Base-by-base conservation (phyloP, 352 stramenopile genomes). In the Globisporangium barbulae region DNA sequence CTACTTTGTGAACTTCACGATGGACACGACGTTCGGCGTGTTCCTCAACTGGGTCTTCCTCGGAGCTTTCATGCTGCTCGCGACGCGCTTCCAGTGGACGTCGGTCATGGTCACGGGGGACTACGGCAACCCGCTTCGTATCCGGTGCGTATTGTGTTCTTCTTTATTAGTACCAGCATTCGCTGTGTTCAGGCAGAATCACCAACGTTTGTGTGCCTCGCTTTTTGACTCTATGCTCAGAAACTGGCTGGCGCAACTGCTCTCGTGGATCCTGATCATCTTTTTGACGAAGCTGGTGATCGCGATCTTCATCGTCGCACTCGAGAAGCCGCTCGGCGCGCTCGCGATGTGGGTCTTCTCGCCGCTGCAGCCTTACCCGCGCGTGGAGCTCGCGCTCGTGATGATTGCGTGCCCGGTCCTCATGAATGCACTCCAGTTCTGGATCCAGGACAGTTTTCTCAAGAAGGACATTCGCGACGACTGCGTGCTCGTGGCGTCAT, bases 361-460 rank as follows among this genome's bases (percentile, higher is more conserved):
- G 53, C 88, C 88, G 22, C 67, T 95, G 41, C 67, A 75, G 28
- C 67, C 75, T 8, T 77, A 92, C 54, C 88, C 88, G 5, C 73
- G 78, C n/a, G 65, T 89, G 17, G 88, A 96, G 61, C 67, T 96
- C 53, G 74, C 70, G 28, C 61, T 96, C 54, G 88, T 96, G 47
- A 96, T 96, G 88, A 91, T 96, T 57, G 83, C 79, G 6, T 96
- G 88, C 68, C 88, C 88, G 47, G 92, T 83, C 61, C 59, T 95
- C 21, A 95, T 96, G 86, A 96, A 96, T 68, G 87, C 81, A 17
- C 56, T 95, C 50, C 88, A 96, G 62, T 96, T 95, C 63, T 96
- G 86, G 86, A 73, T 96, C 37, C 88, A 96, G 69, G 88, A 96
- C 76, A 94, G 78, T 71, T 96, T 94, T 69, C 79, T 96, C 55